Base-by-base conservation (phyloP, 495 filamentous ascomycete species). In the Patellaria atrata region DNA sequence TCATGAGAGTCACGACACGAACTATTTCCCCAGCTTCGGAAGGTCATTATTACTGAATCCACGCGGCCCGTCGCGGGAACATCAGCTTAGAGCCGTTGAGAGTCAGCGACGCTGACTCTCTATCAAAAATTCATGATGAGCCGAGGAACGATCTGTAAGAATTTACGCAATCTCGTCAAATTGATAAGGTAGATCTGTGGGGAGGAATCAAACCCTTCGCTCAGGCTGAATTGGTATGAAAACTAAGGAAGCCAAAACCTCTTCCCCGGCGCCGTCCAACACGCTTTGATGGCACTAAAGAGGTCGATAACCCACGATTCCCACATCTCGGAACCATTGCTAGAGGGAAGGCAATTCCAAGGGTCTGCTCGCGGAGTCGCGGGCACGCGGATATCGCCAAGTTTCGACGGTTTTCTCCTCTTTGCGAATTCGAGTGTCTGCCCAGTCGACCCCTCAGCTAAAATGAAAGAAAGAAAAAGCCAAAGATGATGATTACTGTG, bases 221-320 rank as follows among this genome's bases (percentile, higher is more conserved):
- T n/a, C n/a, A n/a, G n/a, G n/a, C n/a, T n/a, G n/a, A n/a, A n/a
- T 38, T 30, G 30, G 17, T 15, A 29, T 29, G 17, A 27, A 38
- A 24, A 33, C 32, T 12, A 38, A 33, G 33, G 37, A 41, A 49
- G 41, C 45, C 27, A 49, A 29, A 20, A 17, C 24, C 17, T 38
- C 41, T 49, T 49, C 45, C 45, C 45, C 45, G 45, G 41, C 45
- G 24, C 45, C 33, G 38, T 25, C 31, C n/a, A n/a, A n/a, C n/a
- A n/a, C n/a, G n/a, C n/a, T n/a, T n/a, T n/a, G n/a, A n/a, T n/a
- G n/a, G n/a, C n/a, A n/a, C n/a, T n/a, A n/a, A n/a, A n/a, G n/a
- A n/a, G n/a, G n/a, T n/a, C n/a, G n/a, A n/a, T n/a, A n/a, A n/a
- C n/a, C n/a, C n/a, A n/a, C n/a, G n/a, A n/a, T n/a, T n/a, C n/a